Percentiles rank a stretch among this genome's conserved stretches.
These are phyloP conservation scores for Myxozyma neotropica DNA, from an alignment of 805 yeast genomes.

Conservation along the genomic window DNA sequence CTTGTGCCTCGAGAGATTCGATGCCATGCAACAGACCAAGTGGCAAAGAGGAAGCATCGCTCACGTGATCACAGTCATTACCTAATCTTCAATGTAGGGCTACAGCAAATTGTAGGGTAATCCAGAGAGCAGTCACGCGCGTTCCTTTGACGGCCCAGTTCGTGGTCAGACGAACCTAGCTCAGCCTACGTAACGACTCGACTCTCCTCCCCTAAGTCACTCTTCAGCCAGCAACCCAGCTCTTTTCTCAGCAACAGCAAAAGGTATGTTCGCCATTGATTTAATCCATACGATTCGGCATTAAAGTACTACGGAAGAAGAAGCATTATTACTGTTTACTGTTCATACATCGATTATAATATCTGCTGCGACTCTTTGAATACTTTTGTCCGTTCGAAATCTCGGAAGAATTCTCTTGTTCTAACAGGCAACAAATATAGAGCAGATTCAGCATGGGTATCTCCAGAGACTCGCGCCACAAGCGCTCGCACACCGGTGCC, in stretches of 20 bases:
- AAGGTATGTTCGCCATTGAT: conserved; percentile 13
- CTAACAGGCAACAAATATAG: not conserved
- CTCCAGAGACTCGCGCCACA: conserved; percentile 99
- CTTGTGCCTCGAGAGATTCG: not conserved
- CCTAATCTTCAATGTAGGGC: too few species aligned
- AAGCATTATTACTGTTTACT: too few species aligned
- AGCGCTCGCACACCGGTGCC: conserved; percentile 99
- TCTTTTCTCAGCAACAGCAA: conserved; percentile 18
- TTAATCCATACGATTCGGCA: not conserved
- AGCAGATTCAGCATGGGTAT: conserved; percentile 74
- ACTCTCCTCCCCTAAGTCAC: not conserved
- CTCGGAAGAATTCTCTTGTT: not conserved
- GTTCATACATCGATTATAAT: too few species aligned
- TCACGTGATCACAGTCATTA: too few species aligned
- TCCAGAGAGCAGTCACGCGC: conserved; percentile 14
- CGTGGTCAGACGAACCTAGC: not conserved
- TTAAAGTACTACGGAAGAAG: too few species aligned
- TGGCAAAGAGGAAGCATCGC: too few species aligned
- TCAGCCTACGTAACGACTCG: not conserved
- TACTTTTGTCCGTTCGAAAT: too few species aligned
- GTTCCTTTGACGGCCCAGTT: not conserved
- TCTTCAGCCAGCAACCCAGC: conserved; percentile 20
- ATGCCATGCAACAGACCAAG: too few species aligned
- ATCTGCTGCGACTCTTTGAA: too few species aligned
- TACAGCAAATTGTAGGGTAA: conserved; percentile 13